Base-by-base conservation (phyloP, 176 grass and related monocot species). In the Avena eriantha region DNA sequence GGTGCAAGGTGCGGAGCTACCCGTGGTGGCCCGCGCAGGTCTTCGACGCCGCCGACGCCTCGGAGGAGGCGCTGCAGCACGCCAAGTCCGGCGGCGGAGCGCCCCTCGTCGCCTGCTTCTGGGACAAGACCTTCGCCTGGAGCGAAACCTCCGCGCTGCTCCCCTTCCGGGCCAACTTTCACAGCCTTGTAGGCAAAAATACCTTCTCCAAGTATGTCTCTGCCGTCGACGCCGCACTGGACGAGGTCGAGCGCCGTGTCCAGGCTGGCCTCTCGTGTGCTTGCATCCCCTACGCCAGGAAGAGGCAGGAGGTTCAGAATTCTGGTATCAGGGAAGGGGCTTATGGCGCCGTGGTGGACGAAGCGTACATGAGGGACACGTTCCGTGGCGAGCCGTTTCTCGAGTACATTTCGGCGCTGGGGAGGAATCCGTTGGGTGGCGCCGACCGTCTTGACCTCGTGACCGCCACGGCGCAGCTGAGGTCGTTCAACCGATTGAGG, bases 1-100 rank as follows among this genome's bases (percentile, higher is more conserved):
- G 93, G 93, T 88, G 91, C 79, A 98, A 95, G 87, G 93, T 98
- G 86, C 91, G 82, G 78, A 93, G 88, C 60, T 91, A 98, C 78
- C 93, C 96, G 6, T 98, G 96, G 96, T 98, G 96, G 96, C 96
- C 93, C 7, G 96, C 88, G 17, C 90, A 93, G 83, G 92, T 95
- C 47, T 95, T 98, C 63, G 86, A 92, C 81, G 77, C 86, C 15
- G 81, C 90, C 21, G 91, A 92, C 69, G 96, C 96, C 46, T 98
- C 96, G 5, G 85, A 87, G 29, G 68, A 87, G 19, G 96, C 93
- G 22, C 73, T 93, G 68, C 87, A 76, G 49, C 78, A 90, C 59
- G 54, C 85, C 19, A 93, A 67, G 64, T 36, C 60, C 6, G 90
- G 87, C 19, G 74, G 81, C 8, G 90, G 87, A 23, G 69, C 78